Evolutionary conservation across 257 asterid genomes (phyloP), one percentile per base, ranked within the genome.

Genomic region (Rubia yunnanensis): DNA sequence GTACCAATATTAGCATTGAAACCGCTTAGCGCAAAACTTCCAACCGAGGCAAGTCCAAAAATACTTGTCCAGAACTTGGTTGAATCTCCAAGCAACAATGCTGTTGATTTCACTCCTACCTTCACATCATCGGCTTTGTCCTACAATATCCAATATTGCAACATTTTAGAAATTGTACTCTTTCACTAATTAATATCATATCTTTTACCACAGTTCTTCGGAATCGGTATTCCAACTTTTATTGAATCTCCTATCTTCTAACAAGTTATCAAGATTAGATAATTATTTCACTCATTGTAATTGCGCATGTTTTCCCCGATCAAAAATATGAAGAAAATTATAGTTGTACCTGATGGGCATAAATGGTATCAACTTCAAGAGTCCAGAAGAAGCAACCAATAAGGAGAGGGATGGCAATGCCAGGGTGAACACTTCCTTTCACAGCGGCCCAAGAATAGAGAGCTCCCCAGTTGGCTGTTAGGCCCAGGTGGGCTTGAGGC

Each of bases 311-410:
- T n/a, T n/a, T n/a, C n/a, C n/a, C n/a, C n/a, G n/a, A n/a, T n/a
- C n/a, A n/a, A n/a, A n/a, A n/a, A n/a, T n/a, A n/a, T n/a, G n/a
- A n/a, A n/a, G n/a, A n/a, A n/a, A n/a, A n/a, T n/a, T n/a, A n/a
- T n/a, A n/a, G n/a, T n/a, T n/a, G n/a, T 81, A 86, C 98, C 96
- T 92, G 98, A 84, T 89, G 98, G 10, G 98, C 95, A 72, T 87
- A 92, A 36, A 91, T 91, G 55, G 98, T 91, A 67, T 91, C 96
- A 67, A 80, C 84, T 7, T 80, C 89, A 64, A 91, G 85, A 23
- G 94, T 82, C 95, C 98, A 88, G 77, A 79, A 84, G 67, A 86
- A 86, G 67, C 96, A 90, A 35, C 91, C 80, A 36, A 76, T 65
- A 3, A 83, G 84, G 18, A 92, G 85, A 27, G 98, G 96, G 73